These are phyloP conservation scores for Penicillium coprophilum DNA, from an alignment of 495 filamentous ascomycete genomes.

Conservation along the genomic window DNA sequence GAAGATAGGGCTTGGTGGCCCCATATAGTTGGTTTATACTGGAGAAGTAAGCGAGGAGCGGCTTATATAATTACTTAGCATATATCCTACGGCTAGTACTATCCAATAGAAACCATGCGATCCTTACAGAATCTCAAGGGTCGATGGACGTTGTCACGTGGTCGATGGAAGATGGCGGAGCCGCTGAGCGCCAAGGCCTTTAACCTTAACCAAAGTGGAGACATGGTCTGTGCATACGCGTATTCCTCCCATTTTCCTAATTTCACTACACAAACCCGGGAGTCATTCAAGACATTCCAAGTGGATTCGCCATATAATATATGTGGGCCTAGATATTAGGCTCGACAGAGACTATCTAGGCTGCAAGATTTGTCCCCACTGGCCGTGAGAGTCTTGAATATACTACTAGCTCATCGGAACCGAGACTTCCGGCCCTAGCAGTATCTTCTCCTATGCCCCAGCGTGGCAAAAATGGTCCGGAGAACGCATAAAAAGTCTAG, in stretches of 20 bases:
- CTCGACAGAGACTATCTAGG: neutral
- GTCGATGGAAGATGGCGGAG: neutral
- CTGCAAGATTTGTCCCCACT: neutral
- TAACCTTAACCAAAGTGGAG: constrained; percentile 3
- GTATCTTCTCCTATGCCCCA: neutral
- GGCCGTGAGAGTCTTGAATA: neutral
- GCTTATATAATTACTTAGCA: too few species aligned
- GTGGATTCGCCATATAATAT: neutral
- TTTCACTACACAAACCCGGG: neutral
- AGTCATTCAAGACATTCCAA: neutral
- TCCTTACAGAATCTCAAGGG: too few species aligned
- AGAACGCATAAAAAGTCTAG: constrained; percentile 38
- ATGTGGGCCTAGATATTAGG: neutral
- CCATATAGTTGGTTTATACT: too few species aligned
- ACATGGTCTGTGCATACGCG: constrained; percentile 19
- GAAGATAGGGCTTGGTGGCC: too few species aligned
- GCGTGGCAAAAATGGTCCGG: constrained; percentile 30
- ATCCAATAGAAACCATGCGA: too few species aligned
- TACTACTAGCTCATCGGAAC: constrained; percentile 4
- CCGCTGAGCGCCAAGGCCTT: neutral
- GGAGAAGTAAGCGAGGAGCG: too few species aligned
- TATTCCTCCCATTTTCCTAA: constrained; percentile 2
- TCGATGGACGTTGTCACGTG: neutral
- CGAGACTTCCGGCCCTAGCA: neutral
- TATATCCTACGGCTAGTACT: too few species aligned